Percentiles rank a stretch among this genome's conserved stretches.
These are phyloP conservation scores for Coniochaeta sp. DNA, from an alignment of 2,329 filamentous ascomycete genomes.

Conservation along the genomic window DNA sequence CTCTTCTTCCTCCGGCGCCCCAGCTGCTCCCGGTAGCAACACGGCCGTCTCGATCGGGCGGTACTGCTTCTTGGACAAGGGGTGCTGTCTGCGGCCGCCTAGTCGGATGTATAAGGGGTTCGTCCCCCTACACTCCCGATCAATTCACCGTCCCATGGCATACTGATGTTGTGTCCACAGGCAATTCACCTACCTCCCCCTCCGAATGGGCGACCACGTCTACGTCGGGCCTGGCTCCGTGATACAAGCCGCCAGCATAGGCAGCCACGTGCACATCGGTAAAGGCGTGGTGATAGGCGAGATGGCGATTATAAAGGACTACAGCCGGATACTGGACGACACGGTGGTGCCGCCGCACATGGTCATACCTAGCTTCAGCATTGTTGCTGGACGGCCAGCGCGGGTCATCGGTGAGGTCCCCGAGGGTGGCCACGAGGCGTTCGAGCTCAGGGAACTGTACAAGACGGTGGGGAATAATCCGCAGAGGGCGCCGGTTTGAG, in stretches of 20 bases:
- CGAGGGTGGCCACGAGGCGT: slow-evolving; percentile 59
- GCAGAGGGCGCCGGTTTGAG: slow-evolving; percentile 28
- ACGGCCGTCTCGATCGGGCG: slow-evolving; percentile 81
- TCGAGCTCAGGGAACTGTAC: slow-evolving; percentile 58
- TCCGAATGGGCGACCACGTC: slow-evolving; percentile 91
- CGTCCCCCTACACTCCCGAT: slow-evolving; percentile 7
- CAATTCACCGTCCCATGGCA: background rate
- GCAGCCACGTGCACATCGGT: slow-evolving; percentile 81
- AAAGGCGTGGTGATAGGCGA: slow-evolving; percentile 70
- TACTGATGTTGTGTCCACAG: slow-evolving; percentile 20
- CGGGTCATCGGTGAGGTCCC: slow-evolving; percentile 75
- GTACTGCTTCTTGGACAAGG: slow-evolving; percentile 81
- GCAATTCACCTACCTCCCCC: slow-evolving; percentile 72
- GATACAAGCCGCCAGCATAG: slow-evolving; percentile 76
- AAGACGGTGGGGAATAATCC: slow-evolving; percentile 56
- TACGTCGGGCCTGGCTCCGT: slow-evolving; percentile 72
- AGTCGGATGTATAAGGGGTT: slow-evolving; percentile 72
- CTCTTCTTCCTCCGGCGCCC: slow-evolving; percentile 24
- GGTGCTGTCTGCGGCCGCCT: slow-evolving; percentile 74
- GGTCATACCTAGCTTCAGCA: slow-evolving; percentile 86
- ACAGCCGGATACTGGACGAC: slow-evolving; percentile 78
- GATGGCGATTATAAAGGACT: slow-evolving; percentile 90
- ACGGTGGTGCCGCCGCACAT: slow-evolving; percentile 79
- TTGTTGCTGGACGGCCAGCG: slow-evolving; percentile 80
- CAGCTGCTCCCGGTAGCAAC: slow-evolving; percentile 41